Percentiles rank a stretch among this genome's conserved stretches.
These are phyloP conservation scores for Trypanosoma avium DNA, from an alignment of 208 protist genomes.

Conservation along the genomic window DNA sequence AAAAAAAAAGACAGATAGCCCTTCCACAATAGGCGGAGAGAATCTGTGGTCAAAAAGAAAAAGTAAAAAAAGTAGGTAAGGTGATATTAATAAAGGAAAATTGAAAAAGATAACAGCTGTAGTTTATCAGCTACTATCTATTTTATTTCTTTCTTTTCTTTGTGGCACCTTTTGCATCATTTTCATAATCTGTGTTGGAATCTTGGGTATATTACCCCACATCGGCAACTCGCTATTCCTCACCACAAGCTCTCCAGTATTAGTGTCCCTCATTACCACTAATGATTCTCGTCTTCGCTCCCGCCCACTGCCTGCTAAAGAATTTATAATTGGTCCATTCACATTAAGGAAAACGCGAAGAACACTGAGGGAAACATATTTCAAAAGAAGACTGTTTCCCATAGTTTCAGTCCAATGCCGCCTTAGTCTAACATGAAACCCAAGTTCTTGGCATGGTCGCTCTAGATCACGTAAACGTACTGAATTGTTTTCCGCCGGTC, in stretches of 20 bases:
- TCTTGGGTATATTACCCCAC: constrained; percentile 16
- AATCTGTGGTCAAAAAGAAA: background rate
- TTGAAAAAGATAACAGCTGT: too few relatives aligned
- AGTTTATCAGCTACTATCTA: too few relatives aligned
- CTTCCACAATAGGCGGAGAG: background rate
- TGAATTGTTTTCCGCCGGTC: background rate
- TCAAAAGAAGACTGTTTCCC: constrained; percentile 18
- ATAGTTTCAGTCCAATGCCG: constrained; percentile 22
- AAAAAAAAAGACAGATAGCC: background rate
- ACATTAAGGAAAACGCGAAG: constrained; percentile 29
- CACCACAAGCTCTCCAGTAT: constrained; percentile 10
- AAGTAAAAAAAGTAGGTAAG: constrained; percentile 9
- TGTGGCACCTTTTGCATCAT: constrained; percentile 5
- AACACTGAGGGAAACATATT: constrained; percentile 1
- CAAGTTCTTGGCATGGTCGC: constrained; percentile 22
- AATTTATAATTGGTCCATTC: background rate
- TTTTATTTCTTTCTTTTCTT: too few relatives aligned
- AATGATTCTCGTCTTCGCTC: background rate
- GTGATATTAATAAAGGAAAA: too few relatives aligned
- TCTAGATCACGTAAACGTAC: constrained; percentile 27
- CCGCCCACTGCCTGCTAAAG: background rate
- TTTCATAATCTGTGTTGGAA: background rate
- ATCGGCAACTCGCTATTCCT: too few relatives aligned
- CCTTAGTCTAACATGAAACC: constrained; percentile 17
- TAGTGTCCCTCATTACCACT: background rate